Percentiles rank a stretch among this genome's conserved stretches.
Conservation (phyloP, 768 basidiomycete genomes). For the Tylopilus rubrobrunneus region DNA sequence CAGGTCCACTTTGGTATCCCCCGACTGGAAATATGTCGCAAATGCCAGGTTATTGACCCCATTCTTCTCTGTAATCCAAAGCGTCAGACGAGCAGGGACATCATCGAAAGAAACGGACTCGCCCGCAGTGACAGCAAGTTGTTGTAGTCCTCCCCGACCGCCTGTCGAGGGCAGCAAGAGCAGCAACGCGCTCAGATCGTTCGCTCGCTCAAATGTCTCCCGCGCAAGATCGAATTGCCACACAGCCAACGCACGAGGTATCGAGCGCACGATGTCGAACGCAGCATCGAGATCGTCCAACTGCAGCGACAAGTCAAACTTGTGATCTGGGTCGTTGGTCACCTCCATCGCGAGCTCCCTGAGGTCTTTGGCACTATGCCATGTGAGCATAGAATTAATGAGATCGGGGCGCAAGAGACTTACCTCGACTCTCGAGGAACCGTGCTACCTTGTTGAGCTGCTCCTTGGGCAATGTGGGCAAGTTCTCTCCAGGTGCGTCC, state of each 20-base stretch:
- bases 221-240: too few species aligned
- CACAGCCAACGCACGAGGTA: constrained; percentile 43
- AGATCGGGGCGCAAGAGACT: not conserved
- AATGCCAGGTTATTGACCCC: constrained; percentile 96
- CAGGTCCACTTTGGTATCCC: constrained; percentile 76
- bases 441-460: constrained; percentile 91
- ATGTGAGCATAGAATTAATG: not conserved
- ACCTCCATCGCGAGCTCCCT: constrained; percentile 89
- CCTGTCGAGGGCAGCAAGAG: constrained; percentile 78
- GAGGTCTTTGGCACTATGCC: constrained; percentile 51
- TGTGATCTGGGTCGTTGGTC: constrained; percentile 91
- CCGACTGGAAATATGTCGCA: constrained; percentile 78
- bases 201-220: constrained; percentile 7
- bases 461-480: constrained; percentile 82
- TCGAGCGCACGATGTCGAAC: constrained; percentile 33
- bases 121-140: constrained; percentile 69
- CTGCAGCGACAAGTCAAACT: constrained; percentile 88
- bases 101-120: constrained; percentile 20
- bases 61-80: constrained; percentile 47
- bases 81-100: too few species aligned
- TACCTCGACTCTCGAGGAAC: constrained; percentile 86
- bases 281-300: constrained; percentile 92
- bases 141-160: constrained; percentile 65
- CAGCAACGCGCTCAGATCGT: constrained; percentile 84
- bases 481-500: constrained; percentile 76